Evolutionary conservation across 345 rosid genomes (phyloP).

Genomic region (rapeseed (Brassica napus)): Da-Ae NC_063440.1:28012001-28012500

Average conservation of each 20-base stretch:
- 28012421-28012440: background rate
- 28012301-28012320: background rate
- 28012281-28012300: background rate
- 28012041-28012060: conserved; percentile 5
- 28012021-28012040: conserved; percentile 6
- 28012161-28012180: background rate
- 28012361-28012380: background rate
- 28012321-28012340: background rate
- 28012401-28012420: background rate
- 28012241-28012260: background rate
- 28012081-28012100: background rate
- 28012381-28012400: background rate
- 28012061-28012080: background rate
- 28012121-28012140: background rate
- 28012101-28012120: background rate
- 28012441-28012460: conserved; percentile 3
- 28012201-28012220: background rate
- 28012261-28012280: background rate
- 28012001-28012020: conserved; percentile 36
- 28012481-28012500: background rate
- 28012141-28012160: no score
- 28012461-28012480: background rate
- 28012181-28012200: background rate
- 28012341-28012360: background rate
- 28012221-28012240: background rate